A percentile compares a stretch with the other conserved stretches of the same genome.
These are phyloP conservation scores for Aeschynomene evenia DNA, from an alignment of 306 rosid species.

Conservation along the genomic window DNA sequence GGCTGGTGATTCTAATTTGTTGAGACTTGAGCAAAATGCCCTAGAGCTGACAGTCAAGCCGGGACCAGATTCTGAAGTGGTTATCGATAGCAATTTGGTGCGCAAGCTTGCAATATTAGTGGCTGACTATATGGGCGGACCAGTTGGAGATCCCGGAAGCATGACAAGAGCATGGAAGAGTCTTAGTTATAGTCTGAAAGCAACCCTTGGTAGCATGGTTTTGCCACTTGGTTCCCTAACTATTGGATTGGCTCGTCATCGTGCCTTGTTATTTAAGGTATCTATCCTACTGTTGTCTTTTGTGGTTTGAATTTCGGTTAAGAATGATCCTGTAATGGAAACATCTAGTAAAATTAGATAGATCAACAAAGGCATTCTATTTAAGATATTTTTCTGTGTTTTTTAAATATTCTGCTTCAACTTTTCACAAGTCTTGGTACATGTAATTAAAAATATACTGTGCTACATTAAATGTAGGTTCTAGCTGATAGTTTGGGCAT, in stretches of 20 bases:
- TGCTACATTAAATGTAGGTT: constrained; percentile 47
- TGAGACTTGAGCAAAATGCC: constrained; percentile 81
- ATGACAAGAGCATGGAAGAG: constrained; percentile 80
- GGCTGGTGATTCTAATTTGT: constrained; percentile 78
- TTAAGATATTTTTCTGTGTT: constrained; percentile 10
- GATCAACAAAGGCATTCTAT: background rate
- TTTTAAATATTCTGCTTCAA: background rate
- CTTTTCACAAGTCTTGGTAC: background rate
- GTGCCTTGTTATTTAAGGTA: constrained; percentile 97
- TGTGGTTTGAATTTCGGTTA: constrained; percentile 21
- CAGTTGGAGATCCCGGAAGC: constrained; percentile 70
- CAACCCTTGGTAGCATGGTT: constrained; percentile 88
- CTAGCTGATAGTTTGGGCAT: constrained; percentile 88
- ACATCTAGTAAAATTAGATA: background rate
- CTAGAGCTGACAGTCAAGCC: constrained; percentile 60
- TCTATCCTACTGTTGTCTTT: constrained; percentile 7
- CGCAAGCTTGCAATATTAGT: constrained; percentile 77
- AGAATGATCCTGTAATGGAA: constrained; percentile 11
- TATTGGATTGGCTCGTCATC: constrained; percentile 95
- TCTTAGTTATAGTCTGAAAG: constrained; percentile 73
- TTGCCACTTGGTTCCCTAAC: constrained; percentile 93
- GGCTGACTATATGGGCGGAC: constrained; percentile 95
- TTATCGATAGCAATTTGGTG: constrained; percentile 58
- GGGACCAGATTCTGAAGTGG: constrained; percentile 50
- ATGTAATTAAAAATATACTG: background rate